Conservation (phyloP, 169 alveolate species). For the Plasmodium ovale region DNA sequence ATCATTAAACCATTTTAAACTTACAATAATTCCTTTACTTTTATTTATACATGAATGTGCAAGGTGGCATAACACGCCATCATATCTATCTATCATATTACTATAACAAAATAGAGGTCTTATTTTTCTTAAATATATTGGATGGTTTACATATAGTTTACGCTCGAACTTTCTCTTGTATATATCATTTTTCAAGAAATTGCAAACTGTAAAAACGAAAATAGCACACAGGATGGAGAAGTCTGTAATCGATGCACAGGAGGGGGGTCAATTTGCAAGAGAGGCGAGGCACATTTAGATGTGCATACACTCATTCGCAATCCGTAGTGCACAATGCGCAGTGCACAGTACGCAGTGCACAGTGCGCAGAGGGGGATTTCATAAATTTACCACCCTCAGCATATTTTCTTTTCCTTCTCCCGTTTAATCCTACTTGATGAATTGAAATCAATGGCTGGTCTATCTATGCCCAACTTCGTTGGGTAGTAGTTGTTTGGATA, state of each 20-base stretch:
- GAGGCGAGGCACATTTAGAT: too few relatives aligned
- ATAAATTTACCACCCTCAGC: too few relatives aligned
- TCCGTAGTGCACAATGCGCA: too few relatives aligned
- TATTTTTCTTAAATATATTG: conserved; percentile 45
- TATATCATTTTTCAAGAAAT: conserved; percentile 48
- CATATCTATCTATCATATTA: conserved; percentile 71
- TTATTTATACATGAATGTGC: conserved; percentile 61
- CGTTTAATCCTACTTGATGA: conserved; percentile 29
- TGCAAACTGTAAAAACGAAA: conserved; percentile 32
- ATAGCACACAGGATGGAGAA: not conserved
- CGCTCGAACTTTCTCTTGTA: conserved; percentile 63
- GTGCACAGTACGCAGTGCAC: too few relatives aligned
- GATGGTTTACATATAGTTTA: conserved; percentile 45
- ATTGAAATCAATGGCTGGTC: conserved; percentile 71
- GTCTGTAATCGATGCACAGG: too few relatives aligned
- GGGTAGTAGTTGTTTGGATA: conserved; percentile 47
- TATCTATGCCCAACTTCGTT: conserved; percentile 65
- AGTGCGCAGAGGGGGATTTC: too few relatives aligned
- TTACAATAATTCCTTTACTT: conserved; percentile 63
- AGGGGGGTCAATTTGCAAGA: too few relatives aligned
- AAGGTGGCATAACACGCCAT: conserved; percentile 57
- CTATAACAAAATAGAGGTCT: conserved; percentile 66
- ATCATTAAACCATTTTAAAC: conserved; percentile 88
- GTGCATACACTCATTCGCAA: too few relatives aligned
- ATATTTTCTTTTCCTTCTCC: not conserved